A percentile compares a stretch with the other conserved stretches of the same genome.
Evolutionary conservation across 352 stramenopile genomes (phyloP).

Genomic region (Stephanocyclus meneghinianus): DNA sequence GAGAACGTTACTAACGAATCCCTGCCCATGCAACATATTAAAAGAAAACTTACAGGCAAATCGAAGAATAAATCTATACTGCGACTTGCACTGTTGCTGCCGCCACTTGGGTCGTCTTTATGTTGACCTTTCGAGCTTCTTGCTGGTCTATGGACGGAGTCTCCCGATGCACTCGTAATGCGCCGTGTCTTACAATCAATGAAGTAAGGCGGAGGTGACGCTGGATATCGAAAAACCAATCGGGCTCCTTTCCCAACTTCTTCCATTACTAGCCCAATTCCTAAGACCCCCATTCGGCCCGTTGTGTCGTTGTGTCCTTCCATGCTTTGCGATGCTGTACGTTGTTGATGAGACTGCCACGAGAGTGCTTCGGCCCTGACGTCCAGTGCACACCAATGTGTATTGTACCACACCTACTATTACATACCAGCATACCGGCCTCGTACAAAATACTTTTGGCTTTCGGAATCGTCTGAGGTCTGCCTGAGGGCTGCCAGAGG

Average conservation of each 20-base stretch:
- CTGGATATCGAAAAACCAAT: slow-evolving; percentile 77
- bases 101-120: not conserved
- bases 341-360: not conserved
- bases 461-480: too few species aligned
- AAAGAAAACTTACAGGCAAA: slow-evolving; percentile 28
- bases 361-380: too few species aligned
- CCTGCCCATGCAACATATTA: too few species aligned
- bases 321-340: not conserved
- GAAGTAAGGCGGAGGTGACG: slow-evolving; percentile 40
- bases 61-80: slow-evolving; percentile 76
- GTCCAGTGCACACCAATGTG: not conserved
- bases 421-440: too few species aligned
- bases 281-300: slow-evolving; percentile 46
- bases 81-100: not conserved
- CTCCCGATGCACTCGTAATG: not conserved
- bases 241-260: slow-evolving; percentile 62
- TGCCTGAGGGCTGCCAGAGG: too few species aligned
- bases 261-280: slow-evolving; percentile 77
- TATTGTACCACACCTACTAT: too few species aligned
- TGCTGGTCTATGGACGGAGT: not conserved
- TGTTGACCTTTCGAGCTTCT: not conserved
- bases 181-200: not conserved
- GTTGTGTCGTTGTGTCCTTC: not conserved
- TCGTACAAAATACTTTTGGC: too few species aligned
- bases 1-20: too few species aligned